Percentiles rank a stretch among this genome's conserved stretches.
These are phyloP conservation scores for Breviolum minutum DNA, from an alignment of 73 alveolate genomes.

Conservation along the genomic window DNA sequence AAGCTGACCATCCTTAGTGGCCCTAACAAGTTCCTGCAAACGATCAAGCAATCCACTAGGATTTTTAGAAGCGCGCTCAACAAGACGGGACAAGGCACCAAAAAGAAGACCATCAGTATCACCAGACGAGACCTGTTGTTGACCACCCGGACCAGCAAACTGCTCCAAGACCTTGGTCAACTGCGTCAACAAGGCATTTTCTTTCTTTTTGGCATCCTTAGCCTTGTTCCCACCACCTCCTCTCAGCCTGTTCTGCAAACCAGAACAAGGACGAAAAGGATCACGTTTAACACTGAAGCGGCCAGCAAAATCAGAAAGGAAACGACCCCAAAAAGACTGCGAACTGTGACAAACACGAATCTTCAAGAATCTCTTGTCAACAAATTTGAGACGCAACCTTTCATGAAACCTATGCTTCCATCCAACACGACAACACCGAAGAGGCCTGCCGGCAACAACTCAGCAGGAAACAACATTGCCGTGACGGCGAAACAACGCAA, in stretches of 20 bases:
- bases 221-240: background rate
- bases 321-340: too few species aligned
- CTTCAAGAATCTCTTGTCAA: too few species aligned
- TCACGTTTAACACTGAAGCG: too few species aligned
- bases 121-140: background rate
- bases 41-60: background rate
- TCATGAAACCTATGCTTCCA: background rate
- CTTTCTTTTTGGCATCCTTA: background rate
- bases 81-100: background rate
- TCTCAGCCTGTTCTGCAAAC: too few species aligned
- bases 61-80: background rate
- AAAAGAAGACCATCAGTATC: background rate
- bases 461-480: background rate
- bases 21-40: background rate
- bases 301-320: too few species aligned
- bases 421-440: background rate
- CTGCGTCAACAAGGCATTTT: background rate
- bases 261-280: too few species aligned
- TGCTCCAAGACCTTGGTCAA: background rate
- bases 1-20: background rate
- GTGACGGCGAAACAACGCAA: background rate
- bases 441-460: background rate
- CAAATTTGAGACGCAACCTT: too few species aligned
- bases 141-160: background rate
- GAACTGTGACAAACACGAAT: too few species aligned